A percentile compares a stretch with the other conserved stretches of the same genome.
phyloP scores from a whole-genome alignment of 352 stramenopile species.

The Phytophthora quininea region DNA sequence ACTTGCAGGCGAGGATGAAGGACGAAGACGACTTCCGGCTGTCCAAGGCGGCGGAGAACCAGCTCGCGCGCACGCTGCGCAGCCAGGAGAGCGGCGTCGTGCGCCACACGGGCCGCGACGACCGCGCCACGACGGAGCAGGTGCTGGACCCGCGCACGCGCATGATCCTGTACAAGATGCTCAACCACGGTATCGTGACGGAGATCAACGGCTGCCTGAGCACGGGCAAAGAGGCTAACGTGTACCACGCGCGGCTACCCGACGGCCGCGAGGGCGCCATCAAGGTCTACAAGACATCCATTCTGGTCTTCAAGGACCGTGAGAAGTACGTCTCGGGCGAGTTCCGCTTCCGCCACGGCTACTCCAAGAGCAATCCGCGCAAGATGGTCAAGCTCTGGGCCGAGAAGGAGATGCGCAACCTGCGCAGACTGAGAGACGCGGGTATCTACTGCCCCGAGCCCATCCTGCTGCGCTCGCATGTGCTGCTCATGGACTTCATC shows the following conservation, averaged over 20 bases:
- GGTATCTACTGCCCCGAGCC: slow-evolving; percentile 93
- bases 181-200: slow-evolving; percentile 95
- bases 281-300: slow-evolving; percentile 89
- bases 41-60: slow-evolving; percentile 83
- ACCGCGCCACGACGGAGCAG: slow-evolving; percentile 98
- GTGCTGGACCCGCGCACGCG: slow-evolving; percentile 98
- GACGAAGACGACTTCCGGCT: slow-evolving; percentile 72
- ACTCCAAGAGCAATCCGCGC: slow-evolving; percentile 96
- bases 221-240: slow-evolving; percentile 99
- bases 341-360: slow-evolving; percentile 97
- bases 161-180: slow-evolving; percentile 99
- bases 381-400: slow-evolving; percentile 99
- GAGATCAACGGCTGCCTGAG: slow-evolving; percentile 99
- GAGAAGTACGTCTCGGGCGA: slow-evolving; percentile 99
- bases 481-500: slow-evolving; percentile 99
- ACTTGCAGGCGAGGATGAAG: slow-evolving; percentile 36
- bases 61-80: slow-evolving; percentile 75
- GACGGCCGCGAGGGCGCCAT: slow-evolving; percentile 82
- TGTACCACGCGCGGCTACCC: slow-evolving; percentile 95
- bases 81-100: slow-evolving; percentile 76
- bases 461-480: slow-evolving; percentile 96
- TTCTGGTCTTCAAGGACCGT: slow-evolving; percentile 99
- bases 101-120: slow-evolving; percentile 95
- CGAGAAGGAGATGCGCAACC: slow-evolving; percentile 99
- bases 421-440: slow-evolving; percentile 91